Base-by-base conservation (phyloP, 2,329 filamentous ascomycete species). In the Eurotiales sp. region DNA sequence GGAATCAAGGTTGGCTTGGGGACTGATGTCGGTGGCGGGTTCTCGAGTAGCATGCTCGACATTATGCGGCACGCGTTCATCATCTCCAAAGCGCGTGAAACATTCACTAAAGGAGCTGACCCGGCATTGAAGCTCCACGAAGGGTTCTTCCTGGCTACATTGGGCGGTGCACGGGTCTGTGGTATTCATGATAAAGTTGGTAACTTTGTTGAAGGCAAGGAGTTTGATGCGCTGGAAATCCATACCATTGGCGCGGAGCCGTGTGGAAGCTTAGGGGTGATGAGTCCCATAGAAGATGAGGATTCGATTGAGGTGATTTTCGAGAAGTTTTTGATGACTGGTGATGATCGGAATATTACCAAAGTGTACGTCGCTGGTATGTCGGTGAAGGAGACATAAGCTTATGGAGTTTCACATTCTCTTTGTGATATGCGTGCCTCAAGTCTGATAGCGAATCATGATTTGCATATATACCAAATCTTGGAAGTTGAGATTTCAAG, bases 1-100 rank as follows among this genome's bases (percentile, higher is more conserved):
- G 81, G 76, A 1, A 79, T 86, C 61, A 84, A 85, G 53, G 81
- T 86, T n/a, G 84, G 84, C 0, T 66, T 87, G 0, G 84, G 84
- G 0, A 86, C 83, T 0, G 83, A 86, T 56, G 80, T 77, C 39
- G 82, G 82, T 2, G 84, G 82, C 25, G 83, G 83, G 0, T 85
- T 80, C 64, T 80, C 81, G 4, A 76, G 74, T 4, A 79, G 76
- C 8, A 84, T 86, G 60, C 69, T 69, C 4, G 65, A 68, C 12
- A 60, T 61, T 2, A 70, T 70, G 60, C 61, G 62, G 8, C 77
- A 82, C 56, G 78, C 82, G 0, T 73, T 85, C 51, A 76, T 85
- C 34, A 71, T 71, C 3, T 72, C 71, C 0, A 66, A 67, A 49
- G 68, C 71, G 15, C 61, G 63, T 12, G 62, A 70, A 36, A 64